Evolutionary conservation across 1,139 yeast genomes (phyloP).

Genomic region (Candida freyschussii): DNA sequence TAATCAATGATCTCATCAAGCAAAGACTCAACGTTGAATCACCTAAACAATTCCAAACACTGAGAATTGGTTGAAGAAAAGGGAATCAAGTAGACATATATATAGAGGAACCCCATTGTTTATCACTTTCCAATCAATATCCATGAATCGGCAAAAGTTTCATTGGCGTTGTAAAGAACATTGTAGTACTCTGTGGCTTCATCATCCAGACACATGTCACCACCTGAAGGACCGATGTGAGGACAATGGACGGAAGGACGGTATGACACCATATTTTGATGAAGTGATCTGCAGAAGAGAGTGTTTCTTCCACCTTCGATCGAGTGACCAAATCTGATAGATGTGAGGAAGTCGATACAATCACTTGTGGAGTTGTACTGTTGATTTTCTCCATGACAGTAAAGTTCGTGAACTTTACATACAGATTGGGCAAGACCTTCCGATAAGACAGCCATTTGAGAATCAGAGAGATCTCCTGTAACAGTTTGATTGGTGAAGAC

Average conservation of each 20-base stretch:
- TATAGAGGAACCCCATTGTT: conserved; percentile 1
- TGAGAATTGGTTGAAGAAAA: conserved; percentile 5
- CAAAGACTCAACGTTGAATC: conserved; percentile 13
- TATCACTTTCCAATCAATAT: conserved; percentile 1
- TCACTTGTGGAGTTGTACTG: conserved; percentile 14
- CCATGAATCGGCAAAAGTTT: background rate
- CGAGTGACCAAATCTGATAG: conserved; percentile 18
- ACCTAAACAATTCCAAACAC: conserved; percentile 12
- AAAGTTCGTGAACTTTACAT: conserved; percentile 16
- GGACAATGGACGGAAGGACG: conserved; percentile 24
- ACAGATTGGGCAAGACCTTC: conserved; percentile 14
- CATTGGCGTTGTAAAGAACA: conserved; percentile 7
- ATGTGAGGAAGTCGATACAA: conserved; percentile 12
- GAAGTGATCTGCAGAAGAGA: conserved; percentile 23
- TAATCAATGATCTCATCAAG: conserved; percentile 38
- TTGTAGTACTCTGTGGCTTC: conserved; percentile 12
- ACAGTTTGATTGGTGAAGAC: conserved; percentile 2
- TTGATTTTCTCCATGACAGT: conserved; percentile 15
- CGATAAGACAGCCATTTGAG: background rate
- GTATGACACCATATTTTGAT: conserved; percentile 23
- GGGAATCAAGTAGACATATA: background rate
- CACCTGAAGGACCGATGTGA: conserved; percentile 25
- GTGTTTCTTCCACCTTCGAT: conserved; percentile 26
- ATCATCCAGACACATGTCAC: conserved; percentile 24
- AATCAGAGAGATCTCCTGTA: conserved; percentile 1